Base-by-base conservation (phyloP, 2,329 filamentous ascomycete species). In the Neurospora crassa region DNA sequence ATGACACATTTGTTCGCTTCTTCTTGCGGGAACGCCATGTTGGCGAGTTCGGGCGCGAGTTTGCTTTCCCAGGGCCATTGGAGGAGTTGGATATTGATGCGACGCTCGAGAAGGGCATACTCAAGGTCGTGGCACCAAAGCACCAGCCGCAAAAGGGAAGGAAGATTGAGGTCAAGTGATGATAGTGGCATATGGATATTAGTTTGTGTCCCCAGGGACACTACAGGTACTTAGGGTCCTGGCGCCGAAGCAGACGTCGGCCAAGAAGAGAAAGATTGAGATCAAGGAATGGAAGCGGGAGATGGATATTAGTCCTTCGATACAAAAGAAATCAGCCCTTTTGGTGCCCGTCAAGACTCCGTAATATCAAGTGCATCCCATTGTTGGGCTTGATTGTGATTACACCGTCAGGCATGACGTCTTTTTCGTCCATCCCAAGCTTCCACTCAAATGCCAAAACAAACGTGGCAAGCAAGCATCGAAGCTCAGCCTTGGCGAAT, bases 401-500 rank as follows among this genome's bases (percentile, higher is more conserved):
- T 0, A 88, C 88, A 0, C 87, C 86, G 74, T 86, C 86, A 34
- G 92, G 86, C 63, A 88, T 78, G 40, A 92, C 79, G 76, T 88
- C 82, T 18, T 82, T 82, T 75, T 91, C 85, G 74, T 89, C 87
- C 79, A 92, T 84, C 73, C 86, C 85, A 70, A 85, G 63, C 34
- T 79, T 78, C 80, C 85, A 86, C 71, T 88, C 84, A 78, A 92
- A 94, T 16, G 84, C 83, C 1, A 88, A 89, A 1, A 92, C 86
- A 81, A 90, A 84, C 1, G 85, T 86, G 14, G 91, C 91, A 14
- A 96, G 78, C 71, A 95, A 78, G 78, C 90, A 93, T 11, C 90
- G 89, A 79, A 94, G 88, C 81, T 95, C 92, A 0, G 90, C 87
- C 76, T 88, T 89, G 0, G 92, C 90, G 78, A 94, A 94, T 0